Evolutionary conservation across 2,329 filamentous ascomycete species (phyloP), one percentile per base, ranked within the genome.

Genomic region (Sarocladium kiliense): DNA sequence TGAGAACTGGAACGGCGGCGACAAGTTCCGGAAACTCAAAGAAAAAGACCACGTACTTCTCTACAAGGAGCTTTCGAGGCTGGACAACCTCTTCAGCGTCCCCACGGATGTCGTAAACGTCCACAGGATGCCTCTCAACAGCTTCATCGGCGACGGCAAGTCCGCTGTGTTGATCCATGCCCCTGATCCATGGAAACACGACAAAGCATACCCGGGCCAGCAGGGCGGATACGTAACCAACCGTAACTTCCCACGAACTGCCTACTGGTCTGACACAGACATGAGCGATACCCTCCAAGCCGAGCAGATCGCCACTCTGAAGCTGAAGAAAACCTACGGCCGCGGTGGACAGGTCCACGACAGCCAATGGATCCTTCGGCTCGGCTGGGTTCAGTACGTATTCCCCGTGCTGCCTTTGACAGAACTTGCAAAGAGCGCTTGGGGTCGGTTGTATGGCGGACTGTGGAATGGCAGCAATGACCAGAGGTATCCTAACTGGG

Each of bases 401-500:
- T 6, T 55, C 1, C 44, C 58, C 9, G 3, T 19, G 0, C 18
- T 18, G 0, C 36, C 53, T 44, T 56, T 68, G 44, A 55, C 54
- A 18, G 21, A 55, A 0, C 45, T 64, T 37, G 59, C 59, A 25
- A 11, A 51, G 7, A 12, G 14, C 2, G 56, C 62, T 11, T 67
- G 65, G 63, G 47, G 42, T 6, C 36, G 55, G 9, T 56, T 68
- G 49, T 65, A 60, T 53, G 14, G 47, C 7, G 53, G 60, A 9
- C 41, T 66, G 19, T 71, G 68, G 66, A 45, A 55, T 1, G 54
- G 19, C 3, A 53, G 66, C 4, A 62, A 57, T 1, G 60, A 58
- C 36, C 10, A 57, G 10, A 49, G 53, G 10, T 71, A 69, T 45
- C 68, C 69, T 9, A 71, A 68, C 56, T 70, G 68, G 68, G 55